phyloP scores from a whole-genome alignment of 345 rosid genomes.

The Litchi chinensis region DNA sequence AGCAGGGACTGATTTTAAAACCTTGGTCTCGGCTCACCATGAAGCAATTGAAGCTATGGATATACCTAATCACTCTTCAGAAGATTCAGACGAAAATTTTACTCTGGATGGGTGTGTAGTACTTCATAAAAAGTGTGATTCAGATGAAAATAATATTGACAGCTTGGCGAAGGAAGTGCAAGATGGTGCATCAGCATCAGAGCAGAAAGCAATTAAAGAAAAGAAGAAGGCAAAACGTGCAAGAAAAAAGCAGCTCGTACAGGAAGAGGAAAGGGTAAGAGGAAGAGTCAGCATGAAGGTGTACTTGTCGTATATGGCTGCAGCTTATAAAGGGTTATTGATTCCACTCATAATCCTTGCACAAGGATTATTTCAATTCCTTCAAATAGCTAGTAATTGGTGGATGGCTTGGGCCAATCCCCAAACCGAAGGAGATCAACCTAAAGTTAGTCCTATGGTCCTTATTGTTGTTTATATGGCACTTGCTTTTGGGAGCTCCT shows the following conservation, averaged over 20 bases:
- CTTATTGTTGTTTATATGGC: slow-evolving; percentile 90
- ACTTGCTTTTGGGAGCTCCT: slow-evolving; percentile 96
- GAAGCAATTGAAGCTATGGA: slow-evolving; percentile 99
- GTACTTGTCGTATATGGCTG: slow-evolving; percentile 94
- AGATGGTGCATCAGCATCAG: slow-evolving; percentile 77
- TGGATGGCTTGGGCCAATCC: slow-evolving; percentile 99
- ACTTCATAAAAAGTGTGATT: slow-evolving; percentile 54
- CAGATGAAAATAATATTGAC: slow-evolving; percentile 57
- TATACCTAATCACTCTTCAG: slow-evolving; percentile 79
- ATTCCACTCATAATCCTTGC: slow-evolving; percentile 91
- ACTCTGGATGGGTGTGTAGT: slow-evolving; percentile 38
- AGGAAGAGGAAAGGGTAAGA: slow-evolving; percentile 98
- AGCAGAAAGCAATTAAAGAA: slow-evolving; percentile 77
- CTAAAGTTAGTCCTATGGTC: slow-evolving; percentile 81
- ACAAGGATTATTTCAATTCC: slow-evolving; percentile 88
- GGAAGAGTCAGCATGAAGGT: slow-evolving; percentile 98
- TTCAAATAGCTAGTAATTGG: slow-evolving; percentile 99
- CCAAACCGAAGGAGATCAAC: slow-evolving; percentile 86
- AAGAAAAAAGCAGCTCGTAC: slow-evolving; percentile 93
- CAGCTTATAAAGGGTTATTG: slow-evolving; percentile 89
- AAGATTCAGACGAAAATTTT: slow-evolving; percentile 80
- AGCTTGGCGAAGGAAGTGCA: slow-evolving; percentile 85
- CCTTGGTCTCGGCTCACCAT: slow-evolving; percentile 94
- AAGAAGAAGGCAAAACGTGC: slow-evolving; percentile 88
- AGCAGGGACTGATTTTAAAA: slow-evolving; percentile 93